Evolutionary conservation across 2,329 filamentous ascomycete species (phyloP).

Genomic region (Claviceps sp.): DNA sequence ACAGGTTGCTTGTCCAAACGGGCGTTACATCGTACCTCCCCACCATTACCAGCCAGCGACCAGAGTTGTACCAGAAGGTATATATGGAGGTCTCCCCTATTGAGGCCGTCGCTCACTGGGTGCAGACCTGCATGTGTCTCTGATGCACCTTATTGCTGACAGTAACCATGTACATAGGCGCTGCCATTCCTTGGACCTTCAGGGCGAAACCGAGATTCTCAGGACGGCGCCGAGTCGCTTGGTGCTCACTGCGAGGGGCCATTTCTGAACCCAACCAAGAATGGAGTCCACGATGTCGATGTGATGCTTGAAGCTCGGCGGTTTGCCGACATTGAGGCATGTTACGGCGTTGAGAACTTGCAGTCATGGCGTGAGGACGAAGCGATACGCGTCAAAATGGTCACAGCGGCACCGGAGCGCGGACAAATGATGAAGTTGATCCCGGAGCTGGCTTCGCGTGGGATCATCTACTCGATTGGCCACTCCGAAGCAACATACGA

Average conservation of each 20-base stretch:
- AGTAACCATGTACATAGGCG: slow-evolving; percentile 25
- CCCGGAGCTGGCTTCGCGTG: slow-evolving; percentile 46
- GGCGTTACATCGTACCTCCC: slow-evolving; percentile 83
- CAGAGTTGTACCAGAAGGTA: slow-evolving; percentile 71
- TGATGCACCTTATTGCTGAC: neutral
- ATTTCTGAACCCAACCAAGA: slow-evolving; percentile 70
- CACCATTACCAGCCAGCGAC: slow-evolving; percentile 67
- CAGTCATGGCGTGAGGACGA: slow-evolving; percentile 20
- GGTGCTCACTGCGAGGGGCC: slow-evolving; percentile 87
- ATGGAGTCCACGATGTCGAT: slow-evolving; percentile 69
- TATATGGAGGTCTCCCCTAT: slow-evolving; percentile 4
- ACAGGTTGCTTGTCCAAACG: slow-evolving; percentile 57
- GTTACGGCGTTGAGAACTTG: slow-evolving; percentile 63
- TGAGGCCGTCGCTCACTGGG: neutral
- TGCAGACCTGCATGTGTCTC: neutral
- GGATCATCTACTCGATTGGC: slow-evolving; percentile 68
- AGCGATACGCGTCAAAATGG: slow-evolving; percentile 51
- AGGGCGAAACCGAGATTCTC: slow-evolving; percentile 41
- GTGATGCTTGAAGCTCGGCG: slow-evolving; percentile 53
- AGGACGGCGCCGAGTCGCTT: slow-evolving; percentile 70
- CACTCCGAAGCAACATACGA: slow-evolving; percentile 84
- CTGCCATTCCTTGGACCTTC: slow-evolving; percentile 69
- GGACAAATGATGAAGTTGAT: slow-evolving; percentile 59
- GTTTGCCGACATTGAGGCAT: slow-evolving; percentile 51
- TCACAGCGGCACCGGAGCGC: slow-evolving; percentile 76